A percentile compares a stretch with the other conserved stretches of the same genome.
These are phyloP conservation scores for Coniochaeta sp. DNA, from an alignment of 2,329 filamentous ascomycete species.

Conservation along the genomic window DNA sequence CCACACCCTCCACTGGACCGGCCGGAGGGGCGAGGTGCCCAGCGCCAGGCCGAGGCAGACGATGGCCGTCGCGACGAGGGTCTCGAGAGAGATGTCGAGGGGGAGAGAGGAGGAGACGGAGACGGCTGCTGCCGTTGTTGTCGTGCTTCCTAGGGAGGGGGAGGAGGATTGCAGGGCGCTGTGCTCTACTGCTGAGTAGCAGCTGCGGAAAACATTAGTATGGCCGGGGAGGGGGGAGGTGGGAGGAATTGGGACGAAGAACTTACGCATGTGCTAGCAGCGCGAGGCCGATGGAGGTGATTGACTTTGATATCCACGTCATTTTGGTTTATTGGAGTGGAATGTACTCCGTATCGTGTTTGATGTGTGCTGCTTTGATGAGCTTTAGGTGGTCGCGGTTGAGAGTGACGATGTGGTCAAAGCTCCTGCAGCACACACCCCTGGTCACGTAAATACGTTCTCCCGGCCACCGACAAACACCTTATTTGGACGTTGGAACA, in stretches of 20 bases:
- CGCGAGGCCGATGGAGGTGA: constrained; percentile 69
- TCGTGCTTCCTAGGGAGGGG: constrained; percentile 31
- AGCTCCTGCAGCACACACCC: neutral
- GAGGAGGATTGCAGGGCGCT: constrained; percentile 61
- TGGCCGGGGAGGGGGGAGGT: neutral
- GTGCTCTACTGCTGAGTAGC: constrained; percentile 95
- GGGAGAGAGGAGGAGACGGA: constrained; percentile 57
- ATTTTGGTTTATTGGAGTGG: constrained; percentile 37
- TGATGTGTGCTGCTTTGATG: too few species aligned
- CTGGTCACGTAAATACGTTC: neutral
- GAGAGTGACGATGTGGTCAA: neutral
- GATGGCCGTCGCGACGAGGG: constrained; percentile 70
- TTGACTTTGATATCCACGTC: constrained; percentile 63
- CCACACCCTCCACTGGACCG: constrained; percentile 78
- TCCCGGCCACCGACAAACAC: neutral
- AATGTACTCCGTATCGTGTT: constrained; percentile 12
- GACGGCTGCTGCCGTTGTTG: too few species aligned
- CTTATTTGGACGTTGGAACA: neutral
- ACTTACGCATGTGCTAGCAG: constrained; percentile 83
- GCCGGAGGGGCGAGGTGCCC: constrained; percentile 69
- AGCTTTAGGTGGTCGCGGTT: neutral
- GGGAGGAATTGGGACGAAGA: constrained; percentile 8
- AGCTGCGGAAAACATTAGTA: constrained; percentile 45
- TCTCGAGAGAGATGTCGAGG: constrained; percentile 81
- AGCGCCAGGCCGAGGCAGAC: constrained; percentile 79